Evolutionary conservation across 179 eudicot genomes (phyloP).

Genomic region (Silene noctiflora): DNA sequence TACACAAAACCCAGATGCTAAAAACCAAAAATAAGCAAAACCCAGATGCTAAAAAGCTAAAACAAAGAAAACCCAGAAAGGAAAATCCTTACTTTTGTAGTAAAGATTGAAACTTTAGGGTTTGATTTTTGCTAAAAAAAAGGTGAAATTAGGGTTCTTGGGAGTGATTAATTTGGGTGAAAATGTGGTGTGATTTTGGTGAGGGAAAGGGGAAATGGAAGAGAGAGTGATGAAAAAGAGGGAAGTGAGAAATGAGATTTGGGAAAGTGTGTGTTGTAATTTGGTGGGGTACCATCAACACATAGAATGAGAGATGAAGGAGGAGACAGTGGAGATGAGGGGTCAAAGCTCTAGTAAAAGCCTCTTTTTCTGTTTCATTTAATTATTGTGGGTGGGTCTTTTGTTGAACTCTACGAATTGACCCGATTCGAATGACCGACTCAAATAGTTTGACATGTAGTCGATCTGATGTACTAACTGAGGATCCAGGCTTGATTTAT

Average conservation of each 20-base stretch:
- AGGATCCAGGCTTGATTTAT: too few relatives aligned
- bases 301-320: slow-evolving; percentile 21
- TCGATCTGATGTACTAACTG: too few relatives aligned
- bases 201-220: slow-evolving; percentile 20
- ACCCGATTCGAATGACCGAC: too few relatives aligned
- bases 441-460: too few relatives aligned
- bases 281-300: slow-evolving; percentile 37
- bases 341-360: slow-evolving; percentile 54
- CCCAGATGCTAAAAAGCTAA: slow-evolving; percentile 19
- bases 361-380: slow-evolving; percentile 25
- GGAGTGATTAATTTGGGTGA: slow-evolving; percentile 26
- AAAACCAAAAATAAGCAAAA: slow-evolving; percentile 36
- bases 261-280: slow-evolving; percentile 27
- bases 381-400: background rate
- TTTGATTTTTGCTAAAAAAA: background rate
- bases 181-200: slow-evolving; percentile 17
- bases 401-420: background rate
- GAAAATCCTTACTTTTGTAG: slow-evolving; percentile 37
- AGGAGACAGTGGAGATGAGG: slow-evolving; percentile 22
- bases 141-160: background rate
- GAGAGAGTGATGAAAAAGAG: slow-evolving; percentile 23
- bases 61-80: slow-evolving; percentile 28
- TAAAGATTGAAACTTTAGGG: slow-evolving; percentile 64
- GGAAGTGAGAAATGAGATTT: slow-evolving; percentile 7
- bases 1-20: slow-evolving; percentile 50